Conservation (phyloP, 495 filamentous ascomycete species). For the Aspergillus sclerotioniger region DNA sequence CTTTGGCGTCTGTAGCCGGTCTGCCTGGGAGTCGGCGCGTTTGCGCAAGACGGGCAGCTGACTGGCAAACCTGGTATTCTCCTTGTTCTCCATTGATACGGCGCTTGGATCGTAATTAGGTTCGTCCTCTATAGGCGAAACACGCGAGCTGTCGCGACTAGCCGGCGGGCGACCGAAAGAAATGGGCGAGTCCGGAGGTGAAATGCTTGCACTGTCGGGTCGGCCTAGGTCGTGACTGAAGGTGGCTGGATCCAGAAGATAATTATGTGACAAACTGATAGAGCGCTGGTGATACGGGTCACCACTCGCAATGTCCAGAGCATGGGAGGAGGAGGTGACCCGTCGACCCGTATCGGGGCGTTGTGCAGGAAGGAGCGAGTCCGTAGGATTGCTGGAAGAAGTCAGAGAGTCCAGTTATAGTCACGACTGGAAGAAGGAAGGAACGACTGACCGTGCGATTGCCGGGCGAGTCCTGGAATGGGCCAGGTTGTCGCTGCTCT, state of each 20-base stretch:
- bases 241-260: background rate
- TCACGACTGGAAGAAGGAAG: background rate
- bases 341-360: constrained; percentile 16
- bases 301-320: constrained; percentile 17
- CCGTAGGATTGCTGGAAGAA: constrained; percentile 13
- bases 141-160: constrained; percentile 38
- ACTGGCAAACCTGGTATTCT: constrained; percentile 21
- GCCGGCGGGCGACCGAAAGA: constrained; percentile 12
- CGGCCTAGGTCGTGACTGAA: background rate
- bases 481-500: constrained; percentile 3
- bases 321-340: constrained; percentile 30
- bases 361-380: constrained; percentile 10
- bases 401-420: constrained; percentile 12
- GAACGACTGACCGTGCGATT: constrained; percentile 40
- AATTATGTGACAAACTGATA: constrained; percentile 17
- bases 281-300: constrained; percentile 21
- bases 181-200: constrained; percentile 45
- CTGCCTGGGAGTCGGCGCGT: constrained; percentile 11
- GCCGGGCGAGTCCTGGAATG: constrained; percentile 36
- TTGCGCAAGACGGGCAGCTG: constrained; percentile 25
- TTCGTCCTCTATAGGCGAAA: constrained; percentile 47
- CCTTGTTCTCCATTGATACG: constrained; percentile 4
- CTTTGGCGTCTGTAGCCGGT: constrained; percentile 8
- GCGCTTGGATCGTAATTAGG: constrained; percentile 12
- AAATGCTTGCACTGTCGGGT: constrained; percentile 30